phyloP scores from a whole-genome alignment of 2,329 filamentous ascomycete genomes.

The Trichoderma guizhouense region DNA sequence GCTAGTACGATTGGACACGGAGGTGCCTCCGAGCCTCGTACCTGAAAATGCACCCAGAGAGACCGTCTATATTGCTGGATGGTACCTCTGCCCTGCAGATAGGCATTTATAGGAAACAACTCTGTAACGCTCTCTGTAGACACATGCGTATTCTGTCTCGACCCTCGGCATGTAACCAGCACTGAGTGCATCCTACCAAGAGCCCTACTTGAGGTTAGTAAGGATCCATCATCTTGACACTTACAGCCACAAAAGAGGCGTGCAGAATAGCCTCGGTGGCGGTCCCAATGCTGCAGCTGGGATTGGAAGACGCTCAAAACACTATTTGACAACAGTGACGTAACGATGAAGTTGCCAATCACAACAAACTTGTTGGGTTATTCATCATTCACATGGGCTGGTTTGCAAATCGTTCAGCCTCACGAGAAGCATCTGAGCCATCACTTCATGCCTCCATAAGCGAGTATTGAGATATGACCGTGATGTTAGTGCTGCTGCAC shows the following conservation, averaged over 20 bases:
- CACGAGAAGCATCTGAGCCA: neutral
- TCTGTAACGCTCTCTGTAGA: neutral
- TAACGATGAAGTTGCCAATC: neutral
- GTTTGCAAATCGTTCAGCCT: neutral
- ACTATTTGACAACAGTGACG: neutral
- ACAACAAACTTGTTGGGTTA: neutral
- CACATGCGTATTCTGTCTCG: neutral
- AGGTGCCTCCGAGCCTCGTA: neutral
- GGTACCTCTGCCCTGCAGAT: neutral
- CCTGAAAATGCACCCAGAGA: neutral
- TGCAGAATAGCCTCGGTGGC: neutral
- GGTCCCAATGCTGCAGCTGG: neutral
- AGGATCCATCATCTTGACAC: neutral
- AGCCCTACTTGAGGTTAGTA: no score
- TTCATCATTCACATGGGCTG: neutral
- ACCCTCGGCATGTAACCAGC: neutral
- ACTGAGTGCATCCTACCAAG: neutral
- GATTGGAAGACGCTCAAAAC: neutral
- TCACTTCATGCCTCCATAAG: neutral
- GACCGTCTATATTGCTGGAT: neutral
- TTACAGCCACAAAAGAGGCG: neutral
- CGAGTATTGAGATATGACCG: neutral
- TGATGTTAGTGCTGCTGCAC: neutral
- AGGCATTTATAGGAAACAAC: neutral
- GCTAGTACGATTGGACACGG: neutral